phyloP scores from a whole-genome alignment of 148 eudicot species.

The Gaultheria prostrata region DNA sequence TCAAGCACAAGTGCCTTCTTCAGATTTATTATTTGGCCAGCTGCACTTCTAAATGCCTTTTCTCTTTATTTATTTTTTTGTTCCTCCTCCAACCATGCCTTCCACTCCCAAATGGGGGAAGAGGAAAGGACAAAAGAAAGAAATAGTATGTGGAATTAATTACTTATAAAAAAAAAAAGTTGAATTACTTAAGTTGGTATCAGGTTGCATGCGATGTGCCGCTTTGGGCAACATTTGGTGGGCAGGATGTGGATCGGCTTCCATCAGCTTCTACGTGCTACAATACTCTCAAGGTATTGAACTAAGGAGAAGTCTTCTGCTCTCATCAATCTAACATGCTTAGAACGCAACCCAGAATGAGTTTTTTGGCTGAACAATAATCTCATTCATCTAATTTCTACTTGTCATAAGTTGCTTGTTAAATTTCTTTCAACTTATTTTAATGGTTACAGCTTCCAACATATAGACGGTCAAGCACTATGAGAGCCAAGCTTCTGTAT shows the following conservation, averaged over 20 bases:
- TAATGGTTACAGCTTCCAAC: constrained; percentile 74
- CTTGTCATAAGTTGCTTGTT: constrained; percentile 4
- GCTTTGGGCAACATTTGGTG: constrained; percentile 89
- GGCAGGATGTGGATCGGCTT: constrained; percentile 97
- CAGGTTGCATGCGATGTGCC: constrained; percentile 92
- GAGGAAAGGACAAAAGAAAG: background rate
- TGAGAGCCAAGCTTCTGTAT: constrained; percentile 86
- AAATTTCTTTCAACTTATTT: background rate
- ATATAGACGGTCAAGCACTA: constrained; percentile 79
- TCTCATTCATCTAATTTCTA: constrained; percentile 14
- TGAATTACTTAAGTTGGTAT: constrained; percentile 6
- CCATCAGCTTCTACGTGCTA: constrained; percentile 99
- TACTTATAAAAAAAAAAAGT: background rate
- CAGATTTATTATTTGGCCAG: background rate
- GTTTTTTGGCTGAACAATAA: background rate
- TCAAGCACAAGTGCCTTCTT: background rate
- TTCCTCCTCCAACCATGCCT: background rate
- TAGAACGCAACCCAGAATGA: background rate
- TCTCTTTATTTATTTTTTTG: background rate
- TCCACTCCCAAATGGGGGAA: background rate
- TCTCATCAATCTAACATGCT: background rate
- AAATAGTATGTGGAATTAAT: background rate
- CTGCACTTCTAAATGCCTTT: constrained; percentile 7
- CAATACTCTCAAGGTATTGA: constrained; percentile 88
- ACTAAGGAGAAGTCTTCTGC: background rate